These are phyloP conservation scores for Chalaropsis thielavioides DNA, from an alignment of 2,329 filamentous ascomycete species.

Conservation along the genomic window DNA sequence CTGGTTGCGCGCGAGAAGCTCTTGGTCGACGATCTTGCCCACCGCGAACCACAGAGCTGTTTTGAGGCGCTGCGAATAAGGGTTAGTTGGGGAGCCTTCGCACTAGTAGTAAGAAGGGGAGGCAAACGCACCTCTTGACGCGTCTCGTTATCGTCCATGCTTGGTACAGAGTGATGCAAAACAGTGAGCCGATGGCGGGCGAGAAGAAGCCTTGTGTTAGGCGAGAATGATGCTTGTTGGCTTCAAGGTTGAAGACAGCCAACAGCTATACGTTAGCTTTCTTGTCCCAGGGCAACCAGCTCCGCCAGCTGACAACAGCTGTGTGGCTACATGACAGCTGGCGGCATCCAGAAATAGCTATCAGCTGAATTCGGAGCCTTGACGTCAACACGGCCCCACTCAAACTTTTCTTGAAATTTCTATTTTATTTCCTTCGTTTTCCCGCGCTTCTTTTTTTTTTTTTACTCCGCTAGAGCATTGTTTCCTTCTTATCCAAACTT, in stretches of 20 bases:
- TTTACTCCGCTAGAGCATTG: background rate
- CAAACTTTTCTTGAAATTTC: background rate
- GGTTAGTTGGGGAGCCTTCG: background rate
- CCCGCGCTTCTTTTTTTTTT: background rate
- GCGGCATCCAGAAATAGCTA: background rate
- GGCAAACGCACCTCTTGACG: conserved; percentile 12
- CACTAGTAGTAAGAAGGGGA: background rate
- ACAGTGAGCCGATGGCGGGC: background rate
- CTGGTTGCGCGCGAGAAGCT: conserved; percentile 45
- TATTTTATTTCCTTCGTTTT: background rate
- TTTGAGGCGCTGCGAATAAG: conserved; percentile 52
- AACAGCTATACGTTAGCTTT: background rate
- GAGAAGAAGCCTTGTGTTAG: background rate
- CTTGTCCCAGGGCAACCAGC: background rate
- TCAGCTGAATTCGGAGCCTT: background rate
- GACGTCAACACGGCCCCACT: conserved; percentile 1
- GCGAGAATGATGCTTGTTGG: background rate
- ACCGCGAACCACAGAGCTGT: conserved; percentile 72
- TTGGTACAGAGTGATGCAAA: background rate
- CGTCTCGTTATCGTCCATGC: conserved; percentile 17
- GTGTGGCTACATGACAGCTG: background rate
- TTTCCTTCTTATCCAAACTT: background rate
- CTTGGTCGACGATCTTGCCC: conserved; percentile 77
- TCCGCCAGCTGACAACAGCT: background rate
- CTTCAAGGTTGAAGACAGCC: background rate